Evolutionary conservation across 805 yeast genomes (phyloP).

Genomic region (Candida arabinofermentans): DNA sequence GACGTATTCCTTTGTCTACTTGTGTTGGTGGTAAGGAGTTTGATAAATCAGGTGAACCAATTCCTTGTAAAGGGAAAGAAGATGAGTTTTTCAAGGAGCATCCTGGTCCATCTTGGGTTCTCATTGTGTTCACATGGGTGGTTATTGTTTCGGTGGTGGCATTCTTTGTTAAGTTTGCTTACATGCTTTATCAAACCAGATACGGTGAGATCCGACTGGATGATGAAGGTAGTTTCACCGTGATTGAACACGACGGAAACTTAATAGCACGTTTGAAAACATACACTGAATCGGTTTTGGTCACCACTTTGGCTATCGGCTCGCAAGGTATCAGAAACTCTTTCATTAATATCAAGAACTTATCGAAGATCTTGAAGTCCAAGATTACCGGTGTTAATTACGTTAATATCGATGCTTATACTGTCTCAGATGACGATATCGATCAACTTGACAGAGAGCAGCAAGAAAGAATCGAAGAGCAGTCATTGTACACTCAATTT

Average conservation of each 20-base stretch:
- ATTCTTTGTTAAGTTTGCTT: slow-evolving; percentile 35
- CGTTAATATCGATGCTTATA: slow-evolving; percentile 13
- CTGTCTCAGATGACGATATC: slow-evolving; percentile 22
- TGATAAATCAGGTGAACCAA: slow-evolving; percentile 49
- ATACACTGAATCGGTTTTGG: slow-evolving; percentile 24
- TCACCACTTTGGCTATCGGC: slow-evolving; percentile 31
- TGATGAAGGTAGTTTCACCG: slow-evolving; percentile 44
- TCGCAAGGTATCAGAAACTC: slow-evolving; percentile 13
- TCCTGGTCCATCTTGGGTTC: slow-evolving; percentile 46
- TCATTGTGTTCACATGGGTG: slow-evolving; percentile 37
- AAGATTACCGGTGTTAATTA: slow-evolving; percentile 11
- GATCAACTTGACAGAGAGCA: slow-evolving; percentile 11
- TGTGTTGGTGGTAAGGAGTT: slow-evolving; percentile 74
- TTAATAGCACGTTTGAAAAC: slow-evolving; percentile 18
- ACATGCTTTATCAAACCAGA: slow-evolving; percentile 31
- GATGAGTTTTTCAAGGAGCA: slow-evolving; percentile 56
- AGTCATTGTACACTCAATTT: slow-evolving; percentile 2
- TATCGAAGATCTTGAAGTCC: slow-evolving; percentile 5
- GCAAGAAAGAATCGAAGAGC: slow-evolving; percentile 3
- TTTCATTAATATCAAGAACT: slow-evolving; percentile 6
- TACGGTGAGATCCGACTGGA: slow-evolving; percentile 82
- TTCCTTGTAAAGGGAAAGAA: slow-evolving; percentile 84
- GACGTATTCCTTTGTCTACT: slow-evolving; percentile 75
- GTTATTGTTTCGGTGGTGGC: slow-evolving; percentile 51
- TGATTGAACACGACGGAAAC: slow-evolving; percentile 30